Percentiles rank a stretch among this genome's conserved stretches.
Conservation (phyloP, 2,329 filamentous ascomycete genomes). For the Ciborinia camelliae region DNA sequence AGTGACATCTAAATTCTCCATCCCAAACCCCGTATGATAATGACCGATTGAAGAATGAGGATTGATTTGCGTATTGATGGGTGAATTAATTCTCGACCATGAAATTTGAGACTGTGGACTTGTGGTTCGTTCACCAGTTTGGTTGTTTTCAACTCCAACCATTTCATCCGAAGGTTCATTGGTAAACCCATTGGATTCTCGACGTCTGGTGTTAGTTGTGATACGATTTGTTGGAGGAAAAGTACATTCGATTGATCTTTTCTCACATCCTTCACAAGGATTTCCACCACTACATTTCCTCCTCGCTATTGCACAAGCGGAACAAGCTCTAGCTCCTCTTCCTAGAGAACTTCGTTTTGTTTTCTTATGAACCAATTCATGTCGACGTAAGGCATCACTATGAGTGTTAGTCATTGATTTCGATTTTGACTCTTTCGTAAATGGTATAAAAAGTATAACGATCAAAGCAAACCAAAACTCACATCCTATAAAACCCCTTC, state of each 20-base stretch:
- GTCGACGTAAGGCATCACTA: conserved; percentile 11
- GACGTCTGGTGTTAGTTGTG: not conserved
- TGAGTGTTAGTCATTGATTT: not conserved
- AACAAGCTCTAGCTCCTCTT: conserved; percentile 13
- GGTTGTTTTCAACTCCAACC: not conserved
- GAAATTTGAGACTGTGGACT: not conserved
- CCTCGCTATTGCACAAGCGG: conserved; percentile 1
- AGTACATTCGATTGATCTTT: not conserved
- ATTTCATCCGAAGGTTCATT: not conserved
- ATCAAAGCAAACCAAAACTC: not conserved
- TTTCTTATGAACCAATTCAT: conserved; percentile 12
- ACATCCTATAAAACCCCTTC: conserved; percentile 12
- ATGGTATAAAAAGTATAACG: too few species aligned
- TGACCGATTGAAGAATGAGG: not conserved
- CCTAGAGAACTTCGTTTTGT: conserved; percentile 3
- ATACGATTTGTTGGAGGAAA: not conserved
- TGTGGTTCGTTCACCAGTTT: not conserved
- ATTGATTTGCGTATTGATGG: not conserved
- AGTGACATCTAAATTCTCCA: not conserved
- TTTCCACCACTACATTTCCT: conserved; percentile 8
- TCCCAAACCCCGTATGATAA: not conserved
- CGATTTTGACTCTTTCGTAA: too few species aligned
- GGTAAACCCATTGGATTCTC: too few species aligned
- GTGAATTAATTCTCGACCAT: not conserved
- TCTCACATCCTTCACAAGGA: not conserved